Base-by-base conservation (phyloP, 2,329 filamentous ascomycete species). In the Paraphaeosphaeria sporulosa region DNA sequence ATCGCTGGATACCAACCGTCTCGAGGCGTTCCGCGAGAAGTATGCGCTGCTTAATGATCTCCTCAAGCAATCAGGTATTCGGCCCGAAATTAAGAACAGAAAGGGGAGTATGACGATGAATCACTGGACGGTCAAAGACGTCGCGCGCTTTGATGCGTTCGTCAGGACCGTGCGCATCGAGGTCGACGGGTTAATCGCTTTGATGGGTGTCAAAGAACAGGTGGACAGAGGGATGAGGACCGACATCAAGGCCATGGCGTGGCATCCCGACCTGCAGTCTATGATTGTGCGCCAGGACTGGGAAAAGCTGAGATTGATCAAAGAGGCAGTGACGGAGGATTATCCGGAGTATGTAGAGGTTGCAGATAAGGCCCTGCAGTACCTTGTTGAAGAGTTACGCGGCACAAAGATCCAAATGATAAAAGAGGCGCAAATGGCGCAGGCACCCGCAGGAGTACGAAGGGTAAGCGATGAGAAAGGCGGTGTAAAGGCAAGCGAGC, bases 201-300 rank as follows among this genome's bases (percentile, higher is more conserved):
- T 82, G 36, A 70, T 82, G 64, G 79, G 73, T 43, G 77, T 80
- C 25, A 78, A 81, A 63, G 78, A 81, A 50, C 71, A 77, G 43
- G 77, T 83, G 1, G 80, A 83, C 63, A 68, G 78, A 13, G 80
- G 76, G 13, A 79, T 80, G 67, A 72, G 76, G 38, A 77, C 78
- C 61, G 81, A 83, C 54, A 81, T 83, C 58, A 76, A 76, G 40
- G 75, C 77, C 13, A 79, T 83, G 68, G 81, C 79, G n/a, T 83
- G 81, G 81, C 81, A 83, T 65, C 74, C 82, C 2, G 80, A 82
- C 55, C 72, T 79, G 9, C 75, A 76, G 10, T 71, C 70, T 0
- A 68, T 71, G 12, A 48, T 69, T 12, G 70, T 76, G 6, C 64
- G 69, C 42, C 65, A 71, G 23, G 76, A 78, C 40, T 76, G 72